Evolutionary conservation across 768 basidiomycete genomes (phyloP).

Genomic region (Collybiopsis luxurians): DNA sequence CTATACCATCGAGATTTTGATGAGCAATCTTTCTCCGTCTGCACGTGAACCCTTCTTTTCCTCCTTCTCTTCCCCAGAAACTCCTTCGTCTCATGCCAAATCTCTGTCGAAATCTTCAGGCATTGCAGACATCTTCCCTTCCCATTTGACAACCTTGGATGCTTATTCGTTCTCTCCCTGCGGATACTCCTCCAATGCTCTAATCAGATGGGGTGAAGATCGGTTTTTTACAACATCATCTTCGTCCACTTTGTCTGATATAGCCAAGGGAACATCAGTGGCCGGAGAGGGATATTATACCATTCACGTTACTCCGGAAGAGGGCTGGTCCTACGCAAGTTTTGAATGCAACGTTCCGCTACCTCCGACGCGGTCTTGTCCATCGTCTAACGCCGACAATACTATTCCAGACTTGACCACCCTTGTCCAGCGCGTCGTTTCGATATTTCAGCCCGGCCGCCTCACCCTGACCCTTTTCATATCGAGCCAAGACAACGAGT

Average conservation of each 20-base stretch:
- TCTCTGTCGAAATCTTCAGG: constrained; percentile 70
- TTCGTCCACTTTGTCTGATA: constrained; percentile 13
- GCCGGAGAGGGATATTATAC: constrained; percentile 91
- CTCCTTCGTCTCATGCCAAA: constrained; percentile 53
- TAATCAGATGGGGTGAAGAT: constrained; percentile 61
- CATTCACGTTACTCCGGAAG: constrained; percentile 97
- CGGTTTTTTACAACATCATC: constrained; percentile 19
- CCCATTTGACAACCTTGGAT: constrained; percentile 78
- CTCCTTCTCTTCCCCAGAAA: constrained; percentile 23
- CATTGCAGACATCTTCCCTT: constrained; percentile 79
- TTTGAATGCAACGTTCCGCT: constrained; percentile 98
- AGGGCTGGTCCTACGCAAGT: constrained; percentile 97
- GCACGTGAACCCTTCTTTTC: constrained; percentile 81
- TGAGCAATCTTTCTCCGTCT: constrained; percentile 81
- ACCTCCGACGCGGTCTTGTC: constrained; percentile 29
- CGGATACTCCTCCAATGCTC: constrained; percentile 93
- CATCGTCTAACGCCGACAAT: constrained; percentile 21
- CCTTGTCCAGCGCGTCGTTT: constrained; percentile 84
- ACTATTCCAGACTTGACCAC: constrained; percentile 73
- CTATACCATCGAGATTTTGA: constrained; percentile 97
- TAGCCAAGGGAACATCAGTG: constrained; percentile 10
- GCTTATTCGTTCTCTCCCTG: constrained; percentile 94
- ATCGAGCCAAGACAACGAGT: constrained; percentile 58
- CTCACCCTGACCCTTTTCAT: constrained; percentile 90
- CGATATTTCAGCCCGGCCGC: constrained; percentile 88